Base-by-base conservation (phyloP, 345 rosid genomes). In the Aegle marmelos region DNA sequence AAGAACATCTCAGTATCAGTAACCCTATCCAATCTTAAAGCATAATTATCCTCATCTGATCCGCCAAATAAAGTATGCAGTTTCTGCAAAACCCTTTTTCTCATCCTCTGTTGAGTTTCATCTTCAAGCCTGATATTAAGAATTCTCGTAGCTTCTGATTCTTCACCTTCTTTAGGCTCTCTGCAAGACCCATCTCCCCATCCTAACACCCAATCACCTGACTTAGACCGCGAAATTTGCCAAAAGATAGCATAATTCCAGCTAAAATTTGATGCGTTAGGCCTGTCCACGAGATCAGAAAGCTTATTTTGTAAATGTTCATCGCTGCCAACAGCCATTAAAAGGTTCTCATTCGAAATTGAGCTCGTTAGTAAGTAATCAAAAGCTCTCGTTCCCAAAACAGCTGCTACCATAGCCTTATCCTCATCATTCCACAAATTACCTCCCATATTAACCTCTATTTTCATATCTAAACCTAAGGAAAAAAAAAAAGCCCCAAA, bases 101-200 rank as follows among this genome's bases (percentile, higher is more conserved):
- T 89, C 98, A 90, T 91, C 83, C 85, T 84, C 89, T 96, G 97
- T 69, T 86, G 90, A 31, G 82, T 76, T 82, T 89, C 94, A 24
- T 90, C 90, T 80, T 93, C 89, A 50, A 76, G 81, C 41, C 82
- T 86, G 8, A 77, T 69, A 75, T 76, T 84, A 56, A 77, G 87
- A 72, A 80, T 78, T 28, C 82, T 79, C 16, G 80, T 58, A 34
- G 80, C 72, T 70, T 88, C 93, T 6, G 90, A 89, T 77, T 89
- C 97, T 74, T 96, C 99, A 53, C 88, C 92, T 4, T 89, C 91
- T 61, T 82, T 86, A 7, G 99, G 98, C 86, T 96, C 99, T 59
- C 99, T 78, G 75, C 98, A 93, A 54, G 88, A 93, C 78, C 99
- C 98, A 74, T 96, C 99, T 50, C 97, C 99, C 99, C 99, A 96